A percentile compares a stretch with the other conserved stretches of the same genome.
phyloP scores from a whole-genome alignment of 2,329 filamentous ascomycete species.

The Penicillium sp. region DNA sequence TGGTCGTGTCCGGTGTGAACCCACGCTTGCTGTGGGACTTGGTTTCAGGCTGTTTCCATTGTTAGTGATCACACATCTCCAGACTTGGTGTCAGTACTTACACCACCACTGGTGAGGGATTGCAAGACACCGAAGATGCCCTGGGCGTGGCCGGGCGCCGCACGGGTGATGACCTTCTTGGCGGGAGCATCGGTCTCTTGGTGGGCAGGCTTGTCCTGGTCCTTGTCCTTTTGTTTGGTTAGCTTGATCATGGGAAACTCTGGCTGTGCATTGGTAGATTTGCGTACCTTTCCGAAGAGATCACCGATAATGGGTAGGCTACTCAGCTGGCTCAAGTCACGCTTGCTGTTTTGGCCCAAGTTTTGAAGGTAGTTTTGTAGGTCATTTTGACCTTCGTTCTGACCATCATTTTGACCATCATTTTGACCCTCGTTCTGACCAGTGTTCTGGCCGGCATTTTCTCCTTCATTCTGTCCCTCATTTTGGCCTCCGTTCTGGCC shows the following conservation, averaged over 20 bases:
- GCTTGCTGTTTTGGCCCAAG: neutral
- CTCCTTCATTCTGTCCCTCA: constrained; percentile 1
- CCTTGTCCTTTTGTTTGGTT: neutral
- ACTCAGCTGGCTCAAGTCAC: constrained; percentile 8
- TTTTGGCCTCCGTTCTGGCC: constrained; percentile 11
- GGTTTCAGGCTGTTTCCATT: neutral
- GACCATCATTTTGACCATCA: neutral
- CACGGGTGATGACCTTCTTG: constrained; percentile 2
- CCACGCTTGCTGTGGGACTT: constrained; percentile 11
- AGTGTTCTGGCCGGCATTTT: neutral
- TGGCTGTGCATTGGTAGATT: too few species aligned
- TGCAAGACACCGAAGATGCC: constrained; percentile 12
- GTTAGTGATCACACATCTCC: neutral
- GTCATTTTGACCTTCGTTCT: constrained; percentile 6
- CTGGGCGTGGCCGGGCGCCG: neutral
- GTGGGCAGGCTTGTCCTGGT: neutral
- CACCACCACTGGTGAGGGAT: constrained; percentile 14
- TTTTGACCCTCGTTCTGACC: constrained; percentile 8
- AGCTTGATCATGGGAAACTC: neutral
- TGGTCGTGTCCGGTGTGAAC: neutral
- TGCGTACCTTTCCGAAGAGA: constrained; percentile 12
- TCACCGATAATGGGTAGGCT: constrained; percentile 16
- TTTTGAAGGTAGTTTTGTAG: constrained; percentile 9
- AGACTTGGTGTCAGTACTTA: neutral
- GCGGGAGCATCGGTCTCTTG: neutral